Base-by-base conservation (phyloP, 306 rosid genomes). In the Casuarina glauca region DNA sequence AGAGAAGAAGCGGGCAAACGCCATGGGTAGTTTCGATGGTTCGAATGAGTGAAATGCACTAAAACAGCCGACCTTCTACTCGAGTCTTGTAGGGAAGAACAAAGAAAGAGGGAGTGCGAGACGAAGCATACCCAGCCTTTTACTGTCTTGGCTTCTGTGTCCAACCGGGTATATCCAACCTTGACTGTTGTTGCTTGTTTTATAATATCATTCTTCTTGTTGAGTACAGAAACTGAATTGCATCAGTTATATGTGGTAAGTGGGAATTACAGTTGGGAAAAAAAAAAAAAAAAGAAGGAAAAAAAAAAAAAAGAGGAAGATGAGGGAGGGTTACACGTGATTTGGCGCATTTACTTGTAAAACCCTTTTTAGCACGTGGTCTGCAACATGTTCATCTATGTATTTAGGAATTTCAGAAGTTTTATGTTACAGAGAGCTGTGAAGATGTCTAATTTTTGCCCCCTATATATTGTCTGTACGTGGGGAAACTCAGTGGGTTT, bases 1-100 rank as follows among this genome's bases (percentile, higher is more conserved):
- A 78, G 99, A 93, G 63, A 91, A 88, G 79, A 96, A 93, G 84
- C 81, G 94, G 50, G 97, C 97, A 38, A 86, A 84, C 38, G 94
- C 78, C 1, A 72, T 85, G 89, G 97, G 93, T 49, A 95, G 97
- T 91, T 95, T 95, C 67, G 97, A 95, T 81, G 88, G 93, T 78
- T 85, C 98, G 36, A 88, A 88, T 72, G 97, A 92, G 82, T 94
- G 32, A 83, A 86, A 81, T 66, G 77, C 76, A 70, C 61, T 45
- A 9, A 19, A 70, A 72, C 76, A 48, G 68, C 79, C 38, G 12
- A 69, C 82, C 44, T 64, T 46, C 73, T 78, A 77, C 83, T 69
- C 51, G 74, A 39, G 77, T 81, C 74, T 78, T 84, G 43, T 42
- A 35, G 54, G 60, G 64, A 78, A 81, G 82, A 76, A 72, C 51